Base-by-base conservation (phyloP, 2,329 filamentous ascomycete genomes). In the Venturia nashicola region DNA sequence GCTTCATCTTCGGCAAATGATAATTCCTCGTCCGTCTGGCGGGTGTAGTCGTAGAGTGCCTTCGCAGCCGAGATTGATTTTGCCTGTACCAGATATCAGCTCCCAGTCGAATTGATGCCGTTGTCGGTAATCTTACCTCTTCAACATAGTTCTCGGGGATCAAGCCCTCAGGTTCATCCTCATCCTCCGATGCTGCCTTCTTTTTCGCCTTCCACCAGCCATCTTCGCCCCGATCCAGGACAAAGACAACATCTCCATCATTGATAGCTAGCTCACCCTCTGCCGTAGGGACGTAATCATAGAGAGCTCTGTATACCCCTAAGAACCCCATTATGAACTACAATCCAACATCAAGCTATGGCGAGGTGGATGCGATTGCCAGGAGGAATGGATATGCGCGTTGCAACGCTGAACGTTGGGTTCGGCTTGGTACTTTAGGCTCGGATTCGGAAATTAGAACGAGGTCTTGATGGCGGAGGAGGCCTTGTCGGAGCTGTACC, bases 151-250 rank as follows among this genome's bases (percentile, higher is more conserved):
- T 99, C 73, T 89, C 92, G 16, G 94, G 94, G 65, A 99, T 87
- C 72, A 97, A 77, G 66, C 92, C 92, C 69, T 91, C 86, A 3
- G 92, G 92, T 76, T 97, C 92, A 54, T 96, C 92, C 51, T 96
- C 91, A 54, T 96, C 91, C 44, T 92, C 89, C n/a, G 69, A 70
- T 34, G 80, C 82, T 40, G 83, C 84, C 67, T 91, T 91, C 81
- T 95, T 96, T 81, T 96, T 96, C 59, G 89, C 91, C 75, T 87
- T 94, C 94, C 94, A 97, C 94, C 94, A 97, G 74, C 89, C 87
- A 18, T 80, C 78, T 59, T 74, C 71, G 68, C 85, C 88, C 78
- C 95, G 95, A 71, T 96, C 90, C 65, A 96, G 78, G 65, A 97
- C 82, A 76, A 92, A 97, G 65, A 97, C 84, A 67, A 97, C 74